phyloP scores from a whole-genome alignment of 169 alveolate species.

The Plasmodium malariae region DNA sequence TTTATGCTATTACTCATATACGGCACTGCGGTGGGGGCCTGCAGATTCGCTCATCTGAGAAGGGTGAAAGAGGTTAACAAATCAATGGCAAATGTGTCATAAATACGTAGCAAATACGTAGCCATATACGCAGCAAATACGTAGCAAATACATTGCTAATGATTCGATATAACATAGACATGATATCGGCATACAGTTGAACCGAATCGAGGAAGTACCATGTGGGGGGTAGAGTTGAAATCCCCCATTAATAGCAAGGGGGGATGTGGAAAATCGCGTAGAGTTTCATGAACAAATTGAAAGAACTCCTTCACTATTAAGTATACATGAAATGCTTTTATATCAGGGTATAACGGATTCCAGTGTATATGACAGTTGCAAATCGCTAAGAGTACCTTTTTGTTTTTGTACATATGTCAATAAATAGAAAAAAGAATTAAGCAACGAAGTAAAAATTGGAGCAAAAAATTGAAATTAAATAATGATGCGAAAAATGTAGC shows the following conservation, averaged over 20 bases:
- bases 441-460: neutral
- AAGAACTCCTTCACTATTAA: slow-evolving; percentile 47
- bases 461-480: neutral
- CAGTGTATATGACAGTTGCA: slow-evolving; percentile 58
- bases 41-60: too few relatives aligned
- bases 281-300: slow-evolving; percentile 12
- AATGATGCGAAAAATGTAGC: too few relatives aligned
- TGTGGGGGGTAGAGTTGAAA: slow-evolving; percentile 52
- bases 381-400: slow-evolving; percentile 6
- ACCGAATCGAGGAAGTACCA: slow-evolving; percentile 14
- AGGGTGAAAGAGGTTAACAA: too few relatives aligned
- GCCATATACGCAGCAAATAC: too few relatives aligned
- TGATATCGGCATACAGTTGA: too few relatives aligned
- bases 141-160: too few relatives aligned
- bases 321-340: slow-evolving; percentile 31
- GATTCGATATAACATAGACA: neutral
- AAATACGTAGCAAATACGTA: too few relatives aligned
- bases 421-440: neutral
- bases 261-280: slow-evolving; percentile 12
- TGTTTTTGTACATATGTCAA: neutral
- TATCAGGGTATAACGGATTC: slow-evolving; percentile 64
- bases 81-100: too few relatives aligned
- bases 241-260: slow-evolving; percentile 64
- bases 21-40: too few relatives aligned
- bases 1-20: slow-evolving; percentile 36